Percentiles rank a stretch among this genome's conserved stretches.
These are phyloP conservation scores for Prunus dulcis DNA, from an alignment of 306 rosid species.

Conservation along the genomic window DNA sequence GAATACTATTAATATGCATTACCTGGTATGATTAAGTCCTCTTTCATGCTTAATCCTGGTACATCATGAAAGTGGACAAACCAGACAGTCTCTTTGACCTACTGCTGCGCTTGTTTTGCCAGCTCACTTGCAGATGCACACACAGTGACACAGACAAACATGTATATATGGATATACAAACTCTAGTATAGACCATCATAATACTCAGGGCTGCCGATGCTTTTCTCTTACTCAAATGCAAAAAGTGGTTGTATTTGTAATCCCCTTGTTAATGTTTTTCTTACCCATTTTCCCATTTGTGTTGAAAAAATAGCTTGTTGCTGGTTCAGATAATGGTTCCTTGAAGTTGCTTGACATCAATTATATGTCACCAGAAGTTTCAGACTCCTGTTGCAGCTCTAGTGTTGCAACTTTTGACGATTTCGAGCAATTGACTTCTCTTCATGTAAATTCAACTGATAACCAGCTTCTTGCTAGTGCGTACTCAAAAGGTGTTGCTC, in stretches of 20 bases:
- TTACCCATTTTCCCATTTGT: not conserved
- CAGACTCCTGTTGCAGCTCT: slow-evolving; percentile 30
- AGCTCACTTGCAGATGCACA: too few species aligned
- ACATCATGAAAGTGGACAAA: too few species aligned
- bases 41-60: too few species aligned
- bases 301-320: slow-evolving; percentile 60
- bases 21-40: too few species aligned
- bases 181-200: too few species aligned
- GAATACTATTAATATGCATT: too few species aligned
- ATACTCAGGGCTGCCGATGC: too few species aligned
- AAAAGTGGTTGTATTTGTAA: not conserved
- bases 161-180: too few species aligned
- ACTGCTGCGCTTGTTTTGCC: too few species aligned
- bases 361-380: slow-evolving; percentile 35
- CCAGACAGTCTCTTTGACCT: too few species aligned
- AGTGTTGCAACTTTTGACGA: slow-evolving; percentile 51
- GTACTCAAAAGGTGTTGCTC: slow-evolving; percentile 67
- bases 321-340: slow-evolving; percentile 83
- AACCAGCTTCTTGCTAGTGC: slow-evolving; percentile 73
- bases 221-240: not conserved
- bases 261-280: not conserved
- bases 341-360: slow-evolving; percentile 63
- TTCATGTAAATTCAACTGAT: slow-evolving; percentile 70
- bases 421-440: slow-evolving; percentile 70
- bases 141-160: too few species aligned